Base-by-base conservation (phyloP, 768 basidiomycete genomes). In the Naematelia aurantialba region DNA sequence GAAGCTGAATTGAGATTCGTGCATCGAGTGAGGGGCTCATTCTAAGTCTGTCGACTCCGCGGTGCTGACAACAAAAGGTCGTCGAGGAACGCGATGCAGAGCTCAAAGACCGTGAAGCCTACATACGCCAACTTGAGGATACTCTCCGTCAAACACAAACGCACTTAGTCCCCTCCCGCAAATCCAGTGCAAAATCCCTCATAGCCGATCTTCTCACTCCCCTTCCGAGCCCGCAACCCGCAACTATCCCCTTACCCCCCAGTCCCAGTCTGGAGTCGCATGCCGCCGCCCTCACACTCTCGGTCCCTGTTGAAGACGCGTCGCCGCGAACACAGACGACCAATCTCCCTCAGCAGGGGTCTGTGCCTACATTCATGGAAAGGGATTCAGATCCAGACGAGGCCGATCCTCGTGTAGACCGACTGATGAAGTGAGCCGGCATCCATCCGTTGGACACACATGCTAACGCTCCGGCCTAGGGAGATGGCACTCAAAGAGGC, bases 1-100 rank as follows among this genome's bases (percentile, higher is more conserved):
- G 92, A 96, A 78, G 87, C 88, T 69, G 94, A 98, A 78, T 90
- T 97, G 59, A 92, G 91, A 87, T 86, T 92, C 58, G 79, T 98
- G 45, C 94, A 98, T 76, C 87, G 91, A 68, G 77, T 76, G 44
- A 61, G 73, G 62, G 17, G 12, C 17, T n/a, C 10, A 30, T 31
- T 44, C 17, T 14, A 12, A 12, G 42, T n/a, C 25, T 13, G 26
- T 30, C 46, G 13, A 12, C 17, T 24, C 14, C 12, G 49, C 45
- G 45, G 22, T 24, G 14, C 3, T 14, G 30, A n/a, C n/a, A n/a
- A n/a, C n/a, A n/a, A n/a, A n/a, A 61, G 61, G 55, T 61, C 29
- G 62, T 63, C 4, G 65, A 78, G 67, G 90, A 91, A 30, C 81
- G 56, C 26, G 64, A 65, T 26, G 68, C 77, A 69, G 91, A 91